These are phyloP conservation scores for Solanum paucissectum DNA, from an alignment of 257 asterid species.

Conservation along the genomic window DNA sequence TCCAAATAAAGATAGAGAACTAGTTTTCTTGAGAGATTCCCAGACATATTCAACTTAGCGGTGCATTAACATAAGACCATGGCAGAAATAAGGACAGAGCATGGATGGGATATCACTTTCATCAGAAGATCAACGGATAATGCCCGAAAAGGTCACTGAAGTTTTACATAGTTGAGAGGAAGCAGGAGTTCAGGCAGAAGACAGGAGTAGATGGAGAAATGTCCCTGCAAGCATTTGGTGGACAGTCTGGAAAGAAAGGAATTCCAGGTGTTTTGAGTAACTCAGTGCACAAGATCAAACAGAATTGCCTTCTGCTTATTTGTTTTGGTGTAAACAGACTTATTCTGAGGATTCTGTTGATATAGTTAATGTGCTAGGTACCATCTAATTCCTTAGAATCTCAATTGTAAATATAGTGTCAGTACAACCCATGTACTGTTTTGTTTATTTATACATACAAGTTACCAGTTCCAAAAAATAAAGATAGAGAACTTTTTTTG, in stretches of 20 bases:
- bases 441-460: background rate
- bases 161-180: background rate
- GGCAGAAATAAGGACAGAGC: background rate
- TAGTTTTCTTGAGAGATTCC: background rate
- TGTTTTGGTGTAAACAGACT: background rate
- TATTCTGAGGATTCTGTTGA: background rate
- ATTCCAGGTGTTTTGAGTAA: background rate
- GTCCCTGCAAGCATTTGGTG: background rate
- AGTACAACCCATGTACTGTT: background rate
- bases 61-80: background rate
- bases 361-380: background rate
- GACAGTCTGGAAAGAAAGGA: background rate
- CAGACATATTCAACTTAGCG: background rate
- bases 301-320: background rate
- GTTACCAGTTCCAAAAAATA: background rate
- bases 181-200: background rate
- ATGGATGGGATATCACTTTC: background rate
- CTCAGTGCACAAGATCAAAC: background rate
- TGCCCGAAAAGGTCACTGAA: background rate
- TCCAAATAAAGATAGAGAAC: background rate
- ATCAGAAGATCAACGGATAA: background rate
- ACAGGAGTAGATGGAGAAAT: background rate
- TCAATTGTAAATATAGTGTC: background rate
- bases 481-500: background rate
- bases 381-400: background rate